These are phyloP conservation scores for Cladosporium sp. DNA, from an alignment of 2,329 filamentous ascomycete species.

Conservation along the genomic window DNA sequence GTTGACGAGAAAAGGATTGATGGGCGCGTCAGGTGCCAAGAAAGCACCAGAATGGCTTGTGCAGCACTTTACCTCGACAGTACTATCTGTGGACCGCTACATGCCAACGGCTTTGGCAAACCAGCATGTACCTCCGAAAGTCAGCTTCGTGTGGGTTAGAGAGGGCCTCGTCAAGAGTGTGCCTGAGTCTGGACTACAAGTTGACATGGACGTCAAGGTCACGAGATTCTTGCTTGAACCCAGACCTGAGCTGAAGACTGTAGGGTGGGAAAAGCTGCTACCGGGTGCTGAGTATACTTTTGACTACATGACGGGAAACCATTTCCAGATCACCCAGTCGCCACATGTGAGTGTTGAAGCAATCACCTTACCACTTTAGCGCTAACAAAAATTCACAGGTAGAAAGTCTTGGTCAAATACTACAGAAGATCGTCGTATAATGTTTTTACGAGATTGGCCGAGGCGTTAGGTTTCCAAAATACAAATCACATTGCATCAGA, in stretches of 20 bases:
- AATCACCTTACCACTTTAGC: neutral
- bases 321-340: conserved; percentile 30
- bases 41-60: conserved; percentile 68
- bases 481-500: too few species aligned
- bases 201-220: conserved; percentile 28
- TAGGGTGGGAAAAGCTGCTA: conserved; percentile 28
- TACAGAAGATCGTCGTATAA: conserved; percentile 9
- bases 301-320: conserved; percentile 30
- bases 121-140: conserved; percentile 22
- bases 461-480: too few species aligned
- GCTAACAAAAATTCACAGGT: neutral
- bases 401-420: conserved; percentile 12
- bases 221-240: conserved; percentile 30
- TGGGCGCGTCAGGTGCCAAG: conserved; percentile 56
- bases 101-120: conserved; percentile 22
- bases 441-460: too few species aligned
- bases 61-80: conserved; percentile 70
- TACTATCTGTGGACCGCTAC: conserved; percentile 52
- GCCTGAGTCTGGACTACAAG: conserved; percentile 24
- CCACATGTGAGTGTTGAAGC: conserved; percentile 23
- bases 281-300: conserved; percentile 25
- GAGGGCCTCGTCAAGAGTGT: conserved; percentile 29
- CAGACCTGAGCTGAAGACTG: conserved; percentile 24
- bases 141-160: conserved; percentile 29
- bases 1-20: conserved; percentile 67